phyloP scores from a whole-genome alignment of 257 asterid species.

The Hygrophila difformis region DNA sequence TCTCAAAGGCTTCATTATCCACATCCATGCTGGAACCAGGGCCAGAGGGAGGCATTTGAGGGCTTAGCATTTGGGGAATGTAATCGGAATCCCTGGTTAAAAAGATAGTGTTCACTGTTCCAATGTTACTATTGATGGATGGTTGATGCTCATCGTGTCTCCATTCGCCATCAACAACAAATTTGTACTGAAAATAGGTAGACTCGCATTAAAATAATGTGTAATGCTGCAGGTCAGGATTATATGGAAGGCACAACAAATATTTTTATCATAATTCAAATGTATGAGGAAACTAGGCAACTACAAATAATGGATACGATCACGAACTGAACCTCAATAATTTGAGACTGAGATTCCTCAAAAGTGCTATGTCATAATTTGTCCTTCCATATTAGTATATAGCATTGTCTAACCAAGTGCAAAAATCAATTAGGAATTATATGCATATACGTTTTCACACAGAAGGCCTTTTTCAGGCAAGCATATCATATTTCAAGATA shows the following conservation, averaged over 20 bases:
- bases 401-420: too few relatives aligned
- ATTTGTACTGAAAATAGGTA: slow-evolving; percentile 60
- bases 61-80: slow-evolving; percentile 32
- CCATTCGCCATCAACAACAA: slow-evolving; percentile 96
- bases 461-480: too few relatives aligned
- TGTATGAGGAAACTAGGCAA: neutral
- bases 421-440: too few relatives aligned
- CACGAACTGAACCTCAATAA: neutral
- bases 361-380: neutral
- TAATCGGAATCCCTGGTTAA: slow-evolving; percentile 55
- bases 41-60: slow-evolving; percentile 46
- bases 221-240: slow-evolving; percentile 12
- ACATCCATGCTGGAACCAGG: slow-evolving; percentile 85
- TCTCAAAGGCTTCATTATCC: slow-evolving; percentile 70
- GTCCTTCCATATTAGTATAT: too few relatives aligned
- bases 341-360: neutral
- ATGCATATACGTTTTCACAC: too few relatives aligned
- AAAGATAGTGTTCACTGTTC: slow-evolving; percentile 73
- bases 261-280: slow-evolving; percentile 5
- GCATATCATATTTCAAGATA: too few relatives aligned
- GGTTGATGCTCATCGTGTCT: slow-evolving; percentile 89
- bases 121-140: slow-evolving; percentile 52
- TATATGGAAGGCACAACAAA: neutral
- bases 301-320: neutral
- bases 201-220: neutral